Percentiles rank a stretch among this genome's conserved stretches.
Evolutionary conservation across 129 eudicot genomes (phyloP).

Genomic region (Rutidosis leptorrhynchoides): DNA sequence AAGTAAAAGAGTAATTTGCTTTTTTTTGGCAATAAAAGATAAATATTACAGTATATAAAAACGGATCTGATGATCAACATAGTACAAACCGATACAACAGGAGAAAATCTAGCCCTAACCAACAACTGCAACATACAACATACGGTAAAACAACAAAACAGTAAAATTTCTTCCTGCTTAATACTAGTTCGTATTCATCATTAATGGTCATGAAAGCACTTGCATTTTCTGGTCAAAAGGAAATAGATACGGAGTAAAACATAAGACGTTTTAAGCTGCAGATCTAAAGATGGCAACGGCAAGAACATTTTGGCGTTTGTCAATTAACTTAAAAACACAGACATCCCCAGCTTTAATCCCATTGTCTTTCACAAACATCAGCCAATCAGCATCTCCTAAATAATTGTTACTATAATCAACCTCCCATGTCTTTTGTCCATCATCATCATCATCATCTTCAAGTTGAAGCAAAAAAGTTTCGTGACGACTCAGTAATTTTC

Average conservation of each 20-base stretch:
- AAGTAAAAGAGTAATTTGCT: slow-evolving; percentile 1
- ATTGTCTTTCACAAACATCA: slow-evolving; percentile 28
- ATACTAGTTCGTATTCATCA: slow-evolving; percentile 5
- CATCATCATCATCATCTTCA: slow-evolving; percentile 8
- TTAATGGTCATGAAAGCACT: not conserved
- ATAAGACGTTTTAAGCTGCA: slow-evolving; percentile 7
- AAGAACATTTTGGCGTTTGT: slow-evolving; percentile 10
- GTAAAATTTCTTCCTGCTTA: not conserved
- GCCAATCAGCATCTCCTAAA: slow-evolving; percentile 19
- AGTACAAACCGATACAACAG: too few species aligned
- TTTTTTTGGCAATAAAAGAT: too few species aligned
- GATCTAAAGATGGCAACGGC: slow-evolving; percentile 24
- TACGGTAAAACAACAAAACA: too few species aligned
- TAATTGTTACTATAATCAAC: not conserved
- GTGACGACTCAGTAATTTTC: slow-evolving; percentile 9
- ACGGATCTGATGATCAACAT: too few species aligned
- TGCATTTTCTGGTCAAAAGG: not conserved
- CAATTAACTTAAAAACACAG: slow-evolving; percentile 27
- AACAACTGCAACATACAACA: too few species aligned
- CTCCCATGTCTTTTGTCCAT: slow-evolving; percentile 15
- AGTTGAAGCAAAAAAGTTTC: slow-evolving; percentile 19
- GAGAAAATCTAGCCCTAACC: too few species aligned
- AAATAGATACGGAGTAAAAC: not conserved
- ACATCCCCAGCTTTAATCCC: slow-evolving; percentile 21
- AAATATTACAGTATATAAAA: too few species aligned